Percentiles rank a stretch among this genome's conserved stretches.
These are phyloP conservation scores for Echium plantagineum DNA, from an alignment of 257 asterid genomes.

Conservation along the genomic window DNA sequence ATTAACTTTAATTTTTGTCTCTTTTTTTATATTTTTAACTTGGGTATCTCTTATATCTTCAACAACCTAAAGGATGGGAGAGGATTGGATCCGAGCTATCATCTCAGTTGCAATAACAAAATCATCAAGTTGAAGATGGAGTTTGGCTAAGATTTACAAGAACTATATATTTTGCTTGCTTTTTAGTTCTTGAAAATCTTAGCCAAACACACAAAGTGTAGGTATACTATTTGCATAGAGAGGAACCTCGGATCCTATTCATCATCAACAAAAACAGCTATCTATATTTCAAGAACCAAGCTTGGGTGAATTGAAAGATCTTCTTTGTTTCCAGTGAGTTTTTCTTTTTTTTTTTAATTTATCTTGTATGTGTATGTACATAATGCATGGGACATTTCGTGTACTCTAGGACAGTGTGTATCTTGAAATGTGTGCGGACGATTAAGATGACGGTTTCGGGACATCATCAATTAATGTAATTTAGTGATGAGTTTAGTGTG, in stretches of 20 bases:
- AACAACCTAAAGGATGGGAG: slow-evolving; percentile 15
- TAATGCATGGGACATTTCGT: slow-evolving; percentile 14
- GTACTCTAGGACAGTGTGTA: too few relatives aligned
- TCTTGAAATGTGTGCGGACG: too few relatives aligned
- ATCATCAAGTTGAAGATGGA: slow-evolving; percentile 14
- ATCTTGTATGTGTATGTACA: slow-evolving; percentile 20
- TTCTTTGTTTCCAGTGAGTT: slow-evolving; percentile 11
- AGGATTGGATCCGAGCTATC: slow-evolving; percentile 67
- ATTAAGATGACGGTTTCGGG: too few relatives aligned
- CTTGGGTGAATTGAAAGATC: background rate
- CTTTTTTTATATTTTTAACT: slow-evolving; percentile 3
- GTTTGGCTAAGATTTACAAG: background rate
- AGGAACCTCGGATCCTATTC: too few relatives aligned
- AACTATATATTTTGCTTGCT: too few relatives aligned
- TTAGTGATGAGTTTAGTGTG: background rate
- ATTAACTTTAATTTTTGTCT: too few relatives aligned
- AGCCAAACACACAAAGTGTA: slow-evolving; percentile 3
- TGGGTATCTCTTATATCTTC: slow-evolving; percentile 6
- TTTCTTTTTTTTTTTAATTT: background rate
- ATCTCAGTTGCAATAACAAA: slow-evolving; percentile 45
- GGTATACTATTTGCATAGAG: too few relatives aligned
- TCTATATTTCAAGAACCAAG: background rate
- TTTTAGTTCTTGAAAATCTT: background rate
- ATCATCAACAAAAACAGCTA: too few relatives aligned
- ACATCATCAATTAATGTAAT: slow-evolving; percentile 13